Evolutionary conservation across 805 yeast species (phyloP).

Genomic region (Pichia kluyveri): DNA sequence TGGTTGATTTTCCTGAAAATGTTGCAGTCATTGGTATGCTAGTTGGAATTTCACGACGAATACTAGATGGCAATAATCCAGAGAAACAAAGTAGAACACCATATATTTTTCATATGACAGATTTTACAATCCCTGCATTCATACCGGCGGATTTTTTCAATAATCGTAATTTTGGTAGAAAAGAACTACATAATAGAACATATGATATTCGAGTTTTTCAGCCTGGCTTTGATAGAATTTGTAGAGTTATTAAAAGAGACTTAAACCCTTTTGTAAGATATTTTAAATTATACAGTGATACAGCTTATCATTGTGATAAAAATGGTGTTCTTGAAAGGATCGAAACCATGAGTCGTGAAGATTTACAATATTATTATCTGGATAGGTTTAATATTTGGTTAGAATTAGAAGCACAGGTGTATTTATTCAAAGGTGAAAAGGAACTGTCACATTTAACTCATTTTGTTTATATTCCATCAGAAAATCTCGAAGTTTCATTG

Average conservation of each 20-base stretch:
- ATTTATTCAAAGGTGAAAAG: background rate
- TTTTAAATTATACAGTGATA: background rate
- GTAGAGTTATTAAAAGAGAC: background rate
- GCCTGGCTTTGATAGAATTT: background rate
- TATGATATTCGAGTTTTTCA: slow-evolving; percentile 3
- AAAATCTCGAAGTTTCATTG: background rate
- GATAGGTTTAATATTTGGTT: slow-evolving; percentile 1
- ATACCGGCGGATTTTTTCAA: background rate
- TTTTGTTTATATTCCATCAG: background rate
- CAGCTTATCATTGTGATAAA: background rate
- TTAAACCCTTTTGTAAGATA: background rate
- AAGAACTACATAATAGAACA: background rate
- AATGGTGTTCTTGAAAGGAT: background rate
- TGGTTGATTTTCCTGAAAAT: background rate
- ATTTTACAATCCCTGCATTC: slow-evolving; percentile 11
- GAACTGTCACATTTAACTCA: background rate
- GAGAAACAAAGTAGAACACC: slow-evolving; percentile 8
- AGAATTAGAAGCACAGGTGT: background rate
- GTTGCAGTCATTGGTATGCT: background rate
- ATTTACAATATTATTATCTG: background rate
- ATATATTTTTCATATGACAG: slow-evolving; percentile 16
- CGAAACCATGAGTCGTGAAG: background rate
- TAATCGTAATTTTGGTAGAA: background rate
- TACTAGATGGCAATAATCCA: background rate
- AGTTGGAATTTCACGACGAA: slow-evolving; percentile 14